Evolutionary conservation across 116 monocot species (phyloP), one percentile per base, ranked within the genome.

Genomic region (Iris pallida): DNA sequence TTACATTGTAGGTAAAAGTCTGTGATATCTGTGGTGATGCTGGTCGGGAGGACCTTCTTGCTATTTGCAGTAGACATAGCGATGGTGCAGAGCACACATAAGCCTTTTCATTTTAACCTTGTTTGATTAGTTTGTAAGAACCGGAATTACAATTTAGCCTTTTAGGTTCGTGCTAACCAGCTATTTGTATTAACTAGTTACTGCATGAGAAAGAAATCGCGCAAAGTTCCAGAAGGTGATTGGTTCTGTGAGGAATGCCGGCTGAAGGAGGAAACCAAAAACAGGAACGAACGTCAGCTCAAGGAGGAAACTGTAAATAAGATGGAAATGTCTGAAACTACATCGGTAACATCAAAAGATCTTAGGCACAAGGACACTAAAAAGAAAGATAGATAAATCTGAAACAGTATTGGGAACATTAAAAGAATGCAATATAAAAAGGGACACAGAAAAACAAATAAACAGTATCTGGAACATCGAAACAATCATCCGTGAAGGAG

Each of bases 61-160:
- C 84, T 49, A 53, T 55, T 59, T 84, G 84, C 53, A 84, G 78
- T 19, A 76, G 69, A 59, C 80, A 80, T 57, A 69, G 64, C 66
- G 84, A 84, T 65, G 84, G 84, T 42, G 84, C 84, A 47, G 84
- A 84, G 53, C 84, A 84, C 53, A 84, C 44, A 80, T 84, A 84
- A 84, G 72, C 15, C 17, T 40, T 15, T 52, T 18, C 53, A 14
- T 57, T 72, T 16, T 63, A 7, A 55, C n/a, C 41, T 30, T 19
- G 65, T 66, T 59, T 10, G 16, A 43, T 5, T 30, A 53, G 13
- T 30, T 30, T 30, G 3, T 30, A 30, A 30, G 30, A 30, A 30
- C 30, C 30, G 30, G 30, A 3, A 30, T 30, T 41, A 7, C 6
- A 40, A 20, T 61, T 61, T 61, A 4, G 14, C 49, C 3, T 15